phyloP scores from a whole-genome alignment of 352 stramenopile genomes.

The Globisporangium emineosum region DNA sequence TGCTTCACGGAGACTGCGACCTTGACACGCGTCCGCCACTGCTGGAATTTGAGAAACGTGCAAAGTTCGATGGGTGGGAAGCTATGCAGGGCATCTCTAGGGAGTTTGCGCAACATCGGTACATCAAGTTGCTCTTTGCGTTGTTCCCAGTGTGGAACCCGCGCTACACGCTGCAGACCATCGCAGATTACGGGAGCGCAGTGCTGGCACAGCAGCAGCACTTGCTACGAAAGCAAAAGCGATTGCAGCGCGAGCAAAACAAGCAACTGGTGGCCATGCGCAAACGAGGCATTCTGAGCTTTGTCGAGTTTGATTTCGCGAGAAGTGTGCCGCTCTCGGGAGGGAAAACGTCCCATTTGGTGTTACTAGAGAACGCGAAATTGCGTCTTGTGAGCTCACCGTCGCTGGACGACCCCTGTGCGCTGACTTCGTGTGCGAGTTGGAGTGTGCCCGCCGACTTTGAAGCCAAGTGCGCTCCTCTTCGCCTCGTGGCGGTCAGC shows the following conservation, averaged over 20 bases:
- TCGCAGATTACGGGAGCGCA: slow-evolving; percentile 38
- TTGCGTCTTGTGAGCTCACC: slow-evolving; percentile 48
- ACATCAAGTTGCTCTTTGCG: slow-evolving; percentile 76
- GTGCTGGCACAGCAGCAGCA: slow-evolving; percentile 23
- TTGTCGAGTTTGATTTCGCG: slow-evolving; percentile 68
- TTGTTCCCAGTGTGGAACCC: slow-evolving; percentile 74
- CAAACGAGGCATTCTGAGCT: slow-evolving; percentile 25
- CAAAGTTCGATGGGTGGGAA: slow-evolving; percentile 78
- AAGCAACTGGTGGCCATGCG: slow-evolving; percentile 33
- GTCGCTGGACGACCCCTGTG: slow-evolving; percentile 60
- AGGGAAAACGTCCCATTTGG: slow-evolving; percentile 36
- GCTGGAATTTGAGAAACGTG: slow-evolving; percentile 63
- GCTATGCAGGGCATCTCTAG: slow-evolving; percentile 47
- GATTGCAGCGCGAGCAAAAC: slow-evolving; percentile 15
- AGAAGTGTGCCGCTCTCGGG: slow-evolving; percentile 45
- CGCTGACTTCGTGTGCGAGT: slow-evolving; percentile 52
- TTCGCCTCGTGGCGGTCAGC: slow-evolving; percentile 59
- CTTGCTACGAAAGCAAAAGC: slow-evolving; percentile 21
- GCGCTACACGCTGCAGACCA: slow-evolving; percentile 39
- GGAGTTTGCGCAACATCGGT: slow-evolving; percentile 56
- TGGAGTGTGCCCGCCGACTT: slow-evolving; percentile 62
- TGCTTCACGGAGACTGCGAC: slow-evolving; percentile 67
- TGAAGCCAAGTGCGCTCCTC: slow-evolving; percentile 54
- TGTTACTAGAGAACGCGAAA: slow-evolving; percentile 52
- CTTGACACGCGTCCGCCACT: slow-evolving; percentile 46